Conservation (phyloP, 768 basidiomycete species). For the Rhodocollybia butyracea region DNA sequence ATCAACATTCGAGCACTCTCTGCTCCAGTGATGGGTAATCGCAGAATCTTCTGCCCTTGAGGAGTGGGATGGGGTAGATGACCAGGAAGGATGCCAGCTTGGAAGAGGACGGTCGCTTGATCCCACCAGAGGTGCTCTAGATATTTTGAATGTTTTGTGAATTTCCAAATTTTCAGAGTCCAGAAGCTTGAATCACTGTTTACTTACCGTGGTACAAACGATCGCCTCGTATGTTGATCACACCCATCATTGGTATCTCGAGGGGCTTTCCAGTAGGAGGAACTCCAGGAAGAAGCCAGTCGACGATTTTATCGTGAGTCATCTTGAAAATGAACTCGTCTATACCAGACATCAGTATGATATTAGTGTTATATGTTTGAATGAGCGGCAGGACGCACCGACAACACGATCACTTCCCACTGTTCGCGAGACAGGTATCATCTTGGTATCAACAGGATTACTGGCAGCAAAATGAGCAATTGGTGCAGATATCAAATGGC, state of each 20-base stretch:
- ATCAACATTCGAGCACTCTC: constrained; percentile 20
- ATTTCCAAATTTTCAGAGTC: no score
- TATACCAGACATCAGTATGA: constrained; percentile 14
- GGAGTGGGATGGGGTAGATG: constrained; percentile 17
- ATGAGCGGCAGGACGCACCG: no score
- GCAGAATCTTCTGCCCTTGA: constrained; percentile 14
- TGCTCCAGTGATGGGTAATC: constrained; percentile 22
- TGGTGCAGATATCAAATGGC: not conserved
- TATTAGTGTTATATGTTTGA: not conserved
- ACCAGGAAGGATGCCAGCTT: constrained; percentile 21
- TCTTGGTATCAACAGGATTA: constrained; percentile 43
- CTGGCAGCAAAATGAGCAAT: constrained; percentile 18
- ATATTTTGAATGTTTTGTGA: not conserved
- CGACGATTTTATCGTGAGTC: constrained; percentile 41
- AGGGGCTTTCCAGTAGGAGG: constrained; percentile 49
- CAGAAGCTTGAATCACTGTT: no score
- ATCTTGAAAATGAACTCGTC: constrained; percentile 50
- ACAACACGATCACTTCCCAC: constrained; percentile 48
- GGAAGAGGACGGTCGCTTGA: constrained; percentile 21
- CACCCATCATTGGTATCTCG: constrained; percentile 48
- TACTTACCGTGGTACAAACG: constrained; percentile 22
- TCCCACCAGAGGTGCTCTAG: constrained; percentile 29
- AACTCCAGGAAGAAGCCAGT: constrained; percentile 51
- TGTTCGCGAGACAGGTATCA: constrained; percentile 48
- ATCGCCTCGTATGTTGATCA: constrained; percentile 49